Evolutionary conservation across 2,329 filamentous ascomycete genomes (phyloP), one percentile per base, ranked within the genome.

Genomic region (Alternaria sp.): DNA sequence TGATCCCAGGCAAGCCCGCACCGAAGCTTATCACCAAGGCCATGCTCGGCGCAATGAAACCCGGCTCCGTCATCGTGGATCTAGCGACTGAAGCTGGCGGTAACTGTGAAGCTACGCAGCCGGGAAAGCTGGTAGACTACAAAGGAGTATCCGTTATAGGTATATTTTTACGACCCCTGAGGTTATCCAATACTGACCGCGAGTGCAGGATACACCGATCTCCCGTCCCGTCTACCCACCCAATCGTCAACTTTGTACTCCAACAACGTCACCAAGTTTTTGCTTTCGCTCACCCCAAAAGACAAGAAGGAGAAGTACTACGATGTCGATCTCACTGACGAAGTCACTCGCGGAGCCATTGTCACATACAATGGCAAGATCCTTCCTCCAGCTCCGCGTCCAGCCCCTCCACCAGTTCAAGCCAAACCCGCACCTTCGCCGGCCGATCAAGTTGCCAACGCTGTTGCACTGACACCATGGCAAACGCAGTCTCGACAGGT

Each of bases 181-280:
- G 12, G 15, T 5, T 9, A 11, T 30, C 17, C 30, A n/a, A 15
- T 89, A 87, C 61, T 75, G 47, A 74, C 19, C 12, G 5, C 4
- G 0, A 30, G 6, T 13, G 4, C 21, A 79, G 77, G 91, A 32
- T 97, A 96, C 78, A 96, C 93, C 46, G 93, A 97, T 79, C 85
- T 97, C 26, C 93, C 93, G 1, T 96, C 93, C 30, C 88, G 93
- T 49, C 85, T 97, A 2, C 93, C 93, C 0, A 96, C 93, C 0
- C 93, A 97, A 78, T 93, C 93, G 0, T 96, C 93, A 0, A 96
- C 92, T 0, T 83, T 97, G 19, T 97, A 97, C 80, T 96, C 92
- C 3, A 97, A 97, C 85, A 97, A 97, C 76, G 94, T 97, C 72
- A 93, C 90, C 69, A 97, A 97, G 76, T 91, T 94, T 61, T 83